Conservation (phyloP, 495 filamentous ascomycete genomes). For the Neurospora hispaniola region DNA sequence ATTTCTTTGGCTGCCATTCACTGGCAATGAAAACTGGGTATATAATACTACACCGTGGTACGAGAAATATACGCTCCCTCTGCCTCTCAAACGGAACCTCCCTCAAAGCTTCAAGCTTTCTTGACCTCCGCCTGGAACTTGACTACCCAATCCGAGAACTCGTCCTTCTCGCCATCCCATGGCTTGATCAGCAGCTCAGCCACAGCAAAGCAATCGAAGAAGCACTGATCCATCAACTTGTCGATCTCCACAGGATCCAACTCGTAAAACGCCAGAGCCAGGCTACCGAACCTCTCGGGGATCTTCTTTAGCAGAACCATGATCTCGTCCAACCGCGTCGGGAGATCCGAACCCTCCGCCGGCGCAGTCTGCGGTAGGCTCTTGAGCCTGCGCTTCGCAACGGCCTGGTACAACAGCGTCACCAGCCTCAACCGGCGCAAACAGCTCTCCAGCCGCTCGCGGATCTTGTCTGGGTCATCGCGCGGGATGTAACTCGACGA, state of each 20-base stretch:
- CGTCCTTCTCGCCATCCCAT: constrained; percentile 36
- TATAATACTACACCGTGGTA: neutral
- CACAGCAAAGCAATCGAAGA: constrained; percentile 36
- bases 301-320: constrained; percentile 29
- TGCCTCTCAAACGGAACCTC: neutral
- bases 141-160: constrained; percentile 38
- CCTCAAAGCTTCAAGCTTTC: constrained; percentile 12
- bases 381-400: constrained; percentile 50
- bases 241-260: constrained; percentile 36
- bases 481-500: constrained; percentile 42
- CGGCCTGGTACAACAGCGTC: constrained; percentile 47
- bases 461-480: constrained; percentile 43
- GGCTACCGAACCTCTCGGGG: constrained; percentile 29
- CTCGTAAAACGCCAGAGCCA: constrained; percentile 40
- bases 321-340: constrained; percentile 34
- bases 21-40: neutral
- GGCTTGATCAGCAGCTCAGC: constrained; percentile 32
- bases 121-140: constrained; percentile 40
- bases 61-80: neutral
- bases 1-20: neutral
- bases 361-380: constrained; percentile 32
- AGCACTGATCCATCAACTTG: constrained; percentile 35
- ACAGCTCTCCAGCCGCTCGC: constrained; percentile 44
- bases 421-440: constrained; percentile 47
- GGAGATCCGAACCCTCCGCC: constrained; percentile 13